Base-by-base conservation (phyloP, 2,329 filamentous ascomycete species). In the Paracoccidioides lutzii region DNA sequence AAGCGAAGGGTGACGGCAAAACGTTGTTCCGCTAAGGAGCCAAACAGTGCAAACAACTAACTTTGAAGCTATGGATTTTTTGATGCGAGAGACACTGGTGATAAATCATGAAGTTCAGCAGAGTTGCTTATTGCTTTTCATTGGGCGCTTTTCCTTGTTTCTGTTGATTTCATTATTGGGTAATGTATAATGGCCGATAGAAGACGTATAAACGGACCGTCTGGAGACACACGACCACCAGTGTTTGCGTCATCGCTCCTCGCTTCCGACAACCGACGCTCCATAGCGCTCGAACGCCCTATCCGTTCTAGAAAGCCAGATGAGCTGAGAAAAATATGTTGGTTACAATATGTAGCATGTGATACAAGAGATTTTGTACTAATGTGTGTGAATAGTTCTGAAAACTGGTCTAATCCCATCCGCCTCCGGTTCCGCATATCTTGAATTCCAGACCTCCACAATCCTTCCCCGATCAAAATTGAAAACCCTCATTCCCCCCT, bases 331-430 rank as follows among this genome's bases (percentile, higher is more conserved):
- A 90, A 89, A 73, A 88, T 94, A 72, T 96, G 89, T 93, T 79
- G 70, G 85, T 76, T 55, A 38, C 15, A 40, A 41, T 42, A 6
- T 12, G 42, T 49, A 37, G 41, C 44, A n/a, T 37, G 49, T 49
- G 30, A 52, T 43, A 38, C 1, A 15, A 7, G 40, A 61, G 5
- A 3, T 15, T 4, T 46, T 52, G 10, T 40, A 37, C 50, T 55
- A 40, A 28, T 32, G 42, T 30, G 30, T 8, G 32, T 55, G 28
- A 40, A 51, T 60, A 95, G 90, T 91, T 69, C 77, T 97, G 46
- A 90, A 93, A 70, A 96, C 91, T 7, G 90, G 90, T 30, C 81
- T 97, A 4, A 90, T 93, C 0, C 91, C 93, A 15, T 94, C 91
- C 12, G 93, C 93, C 10, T 93, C 89, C 51, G 93, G 93, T 12